These are phyloP conservation scores for Nidularia pulvinata DNA, from an alignment of 768 basidiomycete genomes.

Conservation along the genomic window DNA sequence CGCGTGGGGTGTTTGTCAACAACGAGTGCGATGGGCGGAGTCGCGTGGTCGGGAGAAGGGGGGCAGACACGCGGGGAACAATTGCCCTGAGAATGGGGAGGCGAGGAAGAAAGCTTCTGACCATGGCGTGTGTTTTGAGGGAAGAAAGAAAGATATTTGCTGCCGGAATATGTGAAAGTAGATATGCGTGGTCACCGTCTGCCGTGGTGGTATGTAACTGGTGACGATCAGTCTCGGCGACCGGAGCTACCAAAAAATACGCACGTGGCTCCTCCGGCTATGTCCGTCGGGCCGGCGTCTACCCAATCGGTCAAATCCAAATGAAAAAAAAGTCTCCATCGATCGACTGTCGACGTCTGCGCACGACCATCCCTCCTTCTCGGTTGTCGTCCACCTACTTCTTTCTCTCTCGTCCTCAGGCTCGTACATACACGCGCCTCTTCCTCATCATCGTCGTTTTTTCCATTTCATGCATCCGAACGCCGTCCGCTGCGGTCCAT, in stretches of 20 bases:
- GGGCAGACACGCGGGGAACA: slow-evolving; percentile 39
- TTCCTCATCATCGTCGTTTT: slow-evolving; percentile 6
- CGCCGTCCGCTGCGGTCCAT: slow-evolving; percentile 16
- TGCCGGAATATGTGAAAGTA: too few species aligned
- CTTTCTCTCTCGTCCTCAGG: not conserved
- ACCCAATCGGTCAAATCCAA: not conserved
- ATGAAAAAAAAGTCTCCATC: not conserved
- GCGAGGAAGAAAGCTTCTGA: slow-evolving; percentile 39
- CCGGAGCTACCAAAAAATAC: too few species aligned
- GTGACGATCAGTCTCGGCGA: not conserved
- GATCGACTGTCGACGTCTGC: not conserved
- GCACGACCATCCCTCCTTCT: not conserved
- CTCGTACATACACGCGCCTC: not conserved
- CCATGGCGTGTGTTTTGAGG: slow-evolving; percentile 14
- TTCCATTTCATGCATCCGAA: slow-evolving; percentile 43
- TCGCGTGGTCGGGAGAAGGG: slow-evolving; percentile 48
- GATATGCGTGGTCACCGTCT: not conserved
- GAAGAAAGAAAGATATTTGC: too few species aligned
- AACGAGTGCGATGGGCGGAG: slow-evolving; percentile 24
- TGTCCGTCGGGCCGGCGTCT: too few species aligned
- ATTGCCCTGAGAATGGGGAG: slow-evolving; percentile 45
- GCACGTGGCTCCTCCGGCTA: too few species aligned
- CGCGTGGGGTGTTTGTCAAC: slow-evolving; percentile 20
- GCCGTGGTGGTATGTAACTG: not conserved
- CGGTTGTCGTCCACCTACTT: not conserved